Evolutionary conservation across 192 early-diverging fungal genomes (phyloP).

Genomic region (Entomortierella lignicola): DNA sequence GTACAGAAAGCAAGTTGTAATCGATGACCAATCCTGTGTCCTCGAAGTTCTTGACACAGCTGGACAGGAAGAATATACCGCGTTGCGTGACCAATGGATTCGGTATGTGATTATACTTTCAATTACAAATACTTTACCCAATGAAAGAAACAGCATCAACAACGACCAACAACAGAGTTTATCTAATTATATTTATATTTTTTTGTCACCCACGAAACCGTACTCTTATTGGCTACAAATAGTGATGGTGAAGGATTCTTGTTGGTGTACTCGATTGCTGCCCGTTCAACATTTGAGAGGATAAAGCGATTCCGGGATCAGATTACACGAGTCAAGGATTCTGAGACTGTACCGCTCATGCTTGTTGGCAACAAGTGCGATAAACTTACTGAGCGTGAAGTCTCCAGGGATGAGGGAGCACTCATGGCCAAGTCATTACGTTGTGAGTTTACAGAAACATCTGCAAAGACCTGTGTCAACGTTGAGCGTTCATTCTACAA

Average conservation of each 20-base stretch:
- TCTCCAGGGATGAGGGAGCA: conserved; percentile 85
- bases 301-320: conserved; percentile 88
- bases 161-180: no score
- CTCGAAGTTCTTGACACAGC: conserved; percentile 98
- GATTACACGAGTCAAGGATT: conserved; percentile 92
- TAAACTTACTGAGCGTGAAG: conserved; percentile 83
- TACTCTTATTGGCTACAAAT: background rate
- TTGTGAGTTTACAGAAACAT: conserved; percentile 91
- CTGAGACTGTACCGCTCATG: conserved; percentile 86
- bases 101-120: conserved; percentile 56
- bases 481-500: conserved; percentile 90
- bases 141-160: no score
- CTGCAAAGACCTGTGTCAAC: conserved; percentile 90
- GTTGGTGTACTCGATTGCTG: conserved; percentile 91
- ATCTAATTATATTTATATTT: background rate
- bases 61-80: conserved; percentile 87
- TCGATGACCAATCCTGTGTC: conserved; percentile 97
- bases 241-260: conserved; percentile 89
- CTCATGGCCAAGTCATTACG: conserved; percentile 77
- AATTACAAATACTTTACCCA: conserved; percentile 5
- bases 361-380: conserved; percentile 97
- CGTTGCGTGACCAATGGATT: conserved; percentile 86
- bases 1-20: conserved; percentile 97
- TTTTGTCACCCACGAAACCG: background rate
- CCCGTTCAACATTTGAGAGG: conserved; percentile 88